Evolutionary conservation across 2,329 filamentous ascomycete species (phyloP).

Genomic region (Dendryphion nanum): DNA sequence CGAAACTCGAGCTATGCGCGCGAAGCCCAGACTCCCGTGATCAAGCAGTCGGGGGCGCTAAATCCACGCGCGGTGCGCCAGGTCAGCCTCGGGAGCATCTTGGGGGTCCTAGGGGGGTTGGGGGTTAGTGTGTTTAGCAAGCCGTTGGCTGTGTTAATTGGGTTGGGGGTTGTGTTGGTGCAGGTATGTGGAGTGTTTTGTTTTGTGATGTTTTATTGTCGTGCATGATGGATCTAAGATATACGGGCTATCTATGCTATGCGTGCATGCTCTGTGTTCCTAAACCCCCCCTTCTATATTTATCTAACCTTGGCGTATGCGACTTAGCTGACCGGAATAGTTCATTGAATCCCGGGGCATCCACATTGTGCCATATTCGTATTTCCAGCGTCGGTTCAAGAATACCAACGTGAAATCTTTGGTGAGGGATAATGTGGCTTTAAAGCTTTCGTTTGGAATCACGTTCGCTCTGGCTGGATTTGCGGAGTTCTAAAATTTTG

Average conservation of each 20-base stretch:
- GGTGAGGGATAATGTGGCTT: slow-evolving; percentile 59
- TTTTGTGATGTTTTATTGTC: background rate
- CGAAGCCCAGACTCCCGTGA: slow-evolving; percentile 41
- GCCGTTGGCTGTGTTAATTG: slow-evolving; percentile 66
- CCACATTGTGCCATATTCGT: slow-evolving; percentile 49
- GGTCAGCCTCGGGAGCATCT: slow-evolving; percentile 47
- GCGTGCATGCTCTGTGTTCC: background rate
- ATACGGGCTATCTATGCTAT: slow-evolving; percentile 1
- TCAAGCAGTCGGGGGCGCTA: slow-evolving; percentile 36
- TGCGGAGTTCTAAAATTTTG: slow-evolving; percentile 48
- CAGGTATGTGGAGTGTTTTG: slow-evolving; percentile 52
- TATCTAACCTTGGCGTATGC: background rate
- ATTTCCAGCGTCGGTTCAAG: slow-evolving; percentile 52
- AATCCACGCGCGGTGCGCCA: slow-evolving; percentile 46
- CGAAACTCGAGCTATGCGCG: slow-evolving; percentile 30
- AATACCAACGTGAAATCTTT: slow-evolving; percentile 51
- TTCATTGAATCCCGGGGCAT: slow-evolving; percentile 53
- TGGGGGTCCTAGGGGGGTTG: slow-evolving; percentile 53
- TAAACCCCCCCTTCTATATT: background rate
- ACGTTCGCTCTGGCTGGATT: slow-evolving; percentile 72
- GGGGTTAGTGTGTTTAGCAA: slow-evolving; percentile 69
- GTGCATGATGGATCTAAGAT: background rate
- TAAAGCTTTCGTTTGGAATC: slow-evolving; percentile 68
- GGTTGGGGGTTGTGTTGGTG: slow-evolving; percentile 61
- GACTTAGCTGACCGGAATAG: slow-evolving; percentile 27